Base-by-base conservation (phyloP, 2,329 filamentous ascomycete genomes). In the Thermoascus crustaceus region DNA sequence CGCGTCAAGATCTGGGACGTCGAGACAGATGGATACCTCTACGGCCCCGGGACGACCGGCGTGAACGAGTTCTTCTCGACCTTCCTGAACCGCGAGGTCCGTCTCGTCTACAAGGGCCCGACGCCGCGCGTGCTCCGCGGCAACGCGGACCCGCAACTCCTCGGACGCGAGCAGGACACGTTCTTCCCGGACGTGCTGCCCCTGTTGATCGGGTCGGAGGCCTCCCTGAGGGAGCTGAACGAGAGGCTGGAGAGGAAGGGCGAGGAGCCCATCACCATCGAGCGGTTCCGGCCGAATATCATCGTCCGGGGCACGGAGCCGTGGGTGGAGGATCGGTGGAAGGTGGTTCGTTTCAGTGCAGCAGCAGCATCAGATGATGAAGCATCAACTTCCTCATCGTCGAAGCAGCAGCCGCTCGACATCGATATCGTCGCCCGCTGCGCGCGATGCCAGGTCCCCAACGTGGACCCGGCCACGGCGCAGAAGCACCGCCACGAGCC, bases 311-410 rank as follows among this genome's bases (percentile, higher is more conserved):
- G 76, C 1, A 58, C 61, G 24, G 58, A 61, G 35, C 68, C 77
- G 0, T 81, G 77, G 77, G 66, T 66, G 23, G 78, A 81, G 50
- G 77, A 81, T 51, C 64, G 64, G 10, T 81, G 77, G 77, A 80
- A 78, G 57, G 64, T 67, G 3, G 58, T 80, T 0, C 61, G 69
- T 7, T 50, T 61, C 23, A 32, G 20, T 20, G 16, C 26, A 20
- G 25, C 35, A 10, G 7, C 13, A 16, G 7, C 33, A 7, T 24
- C 2, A n/a, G n/a, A 37, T 19, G 14, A 29, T 6, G 10, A 30
- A n/a, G 3, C 8, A 67, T 76, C 32, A 55, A 52, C 10, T n/a
- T n/a, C n/a, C n/a, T n/a, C n/a, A n/a, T n/a, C n/a, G n/a, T n/a
- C 58, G 54, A 7, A 17, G 39, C 13, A 40, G 24, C 39, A 42